Percentiles rank a stretch among this genome's conserved stretches.
phyloP scores from a whole-genome alignment of 1,284 basidiomycete genomes.

The Trametes polyzona region DNA sequence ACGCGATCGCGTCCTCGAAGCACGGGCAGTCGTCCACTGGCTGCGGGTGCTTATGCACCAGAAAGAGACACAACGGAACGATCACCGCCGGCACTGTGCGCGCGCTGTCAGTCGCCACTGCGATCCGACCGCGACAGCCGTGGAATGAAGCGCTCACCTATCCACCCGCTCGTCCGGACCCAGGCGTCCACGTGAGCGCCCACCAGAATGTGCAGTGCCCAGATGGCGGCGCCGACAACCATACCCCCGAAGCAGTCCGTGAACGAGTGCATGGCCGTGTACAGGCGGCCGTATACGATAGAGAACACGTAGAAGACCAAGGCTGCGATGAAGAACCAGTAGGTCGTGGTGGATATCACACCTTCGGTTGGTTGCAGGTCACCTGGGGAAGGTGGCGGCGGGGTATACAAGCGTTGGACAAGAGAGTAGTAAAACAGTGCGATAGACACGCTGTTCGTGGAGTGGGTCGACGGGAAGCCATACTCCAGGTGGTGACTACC shows the following conservation, averaged over 20 bases:
- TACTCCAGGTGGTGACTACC: slow-evolving; percentile 88
- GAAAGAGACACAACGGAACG: slow-evolving; percentile 67
- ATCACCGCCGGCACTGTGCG: slow-evolving; percentile 66
- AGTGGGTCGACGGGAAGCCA: slow-evolving; percentile 96
- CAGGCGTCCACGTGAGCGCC: slow-evolving; percentile 50
- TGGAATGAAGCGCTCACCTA: slow-evolving; percentile 42
- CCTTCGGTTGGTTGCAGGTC: slow-evolving; percentile 14
- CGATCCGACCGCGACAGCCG: not conserved
- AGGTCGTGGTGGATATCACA: slow-evolving; percentile 48
- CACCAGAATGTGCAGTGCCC: slow-evolving; percentile 53
- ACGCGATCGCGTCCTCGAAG: slow-evolving; percentile 97
- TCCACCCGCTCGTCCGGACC: slow-evolving; percentile 56
- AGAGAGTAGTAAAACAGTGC: slow-evolving; percentile 76
- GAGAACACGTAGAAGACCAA: slow-evolving; percentile 71
- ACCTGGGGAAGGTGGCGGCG: slow-evolving; percentile 22
- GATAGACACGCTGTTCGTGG: slow-evolving; percentile 89
- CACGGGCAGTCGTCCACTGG: slow-evolving; percentile 97
- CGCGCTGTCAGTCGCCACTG: not conserved
- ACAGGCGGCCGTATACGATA: slow-evolving; percentile 88
- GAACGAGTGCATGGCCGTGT: slow-evolving; percentile 91
- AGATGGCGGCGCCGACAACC: slow-evolving; percentile 68
- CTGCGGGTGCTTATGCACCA: slow-evolving; percentile 90
- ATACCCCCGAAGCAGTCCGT: slow-evolving; percentile 76
- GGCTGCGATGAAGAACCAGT: slow-evolving; percentile 45
- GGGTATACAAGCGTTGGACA: slow-evolving; percentile 52